Percentiles rank a stretch among this genome's conserved stretches.
Evolutionary conservation across 257 asterid genomes (phyloP).

Genomic region (Rhazya stricta): DNA sequence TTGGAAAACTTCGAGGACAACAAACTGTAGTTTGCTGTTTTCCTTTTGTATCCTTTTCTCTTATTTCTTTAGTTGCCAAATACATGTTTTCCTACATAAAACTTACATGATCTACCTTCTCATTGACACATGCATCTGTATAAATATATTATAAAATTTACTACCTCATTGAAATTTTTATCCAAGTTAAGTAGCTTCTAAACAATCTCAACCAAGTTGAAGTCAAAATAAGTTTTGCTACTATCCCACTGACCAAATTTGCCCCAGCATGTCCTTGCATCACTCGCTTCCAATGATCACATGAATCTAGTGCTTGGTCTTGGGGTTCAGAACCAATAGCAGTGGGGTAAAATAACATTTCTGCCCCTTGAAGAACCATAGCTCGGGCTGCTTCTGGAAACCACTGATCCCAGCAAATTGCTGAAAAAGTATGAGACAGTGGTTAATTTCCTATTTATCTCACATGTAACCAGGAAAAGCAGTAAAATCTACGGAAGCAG

Average conservation of each 20-base stretch:
- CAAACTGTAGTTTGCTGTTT: too few species aligned
- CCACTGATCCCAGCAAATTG: slow-evolving; percentile 99
- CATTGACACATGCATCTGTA: neutral
- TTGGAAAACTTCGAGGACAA: neutral
- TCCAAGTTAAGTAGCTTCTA: neutral
- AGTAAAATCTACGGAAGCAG: slow-evolving; percentile 1
- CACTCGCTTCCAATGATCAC: slow-evolving; percentile 95
- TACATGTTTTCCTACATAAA: neutral
- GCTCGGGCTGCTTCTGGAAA: slow-evolving; percentile 99
- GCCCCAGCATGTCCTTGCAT: slow-evolving; percentile 99
- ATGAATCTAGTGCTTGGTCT: slow-evolving; percentile 86
- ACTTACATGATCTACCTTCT: neutral
- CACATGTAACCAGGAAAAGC: neutral
- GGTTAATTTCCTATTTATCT: neutral
- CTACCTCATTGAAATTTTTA: neutral
- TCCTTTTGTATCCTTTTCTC: neutral
- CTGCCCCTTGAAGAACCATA: slow-evolving; percentile 98
- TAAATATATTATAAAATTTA: too few species aligned
- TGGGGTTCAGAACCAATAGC: slow-evolving; percentile 99
- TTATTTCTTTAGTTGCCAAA: neutral
- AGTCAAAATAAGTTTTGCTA: neutral
- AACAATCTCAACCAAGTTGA: neutral
- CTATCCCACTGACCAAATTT: slow-evolving; percentile 56
- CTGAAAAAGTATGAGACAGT: slow-evolving; percentile 32
- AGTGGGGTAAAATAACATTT: slow-evolving; percentile 86